phyloP scores from a whole-genome alignment of 192 early-diverging fungal genomes.

The Coemansia javaensis region DNA sequence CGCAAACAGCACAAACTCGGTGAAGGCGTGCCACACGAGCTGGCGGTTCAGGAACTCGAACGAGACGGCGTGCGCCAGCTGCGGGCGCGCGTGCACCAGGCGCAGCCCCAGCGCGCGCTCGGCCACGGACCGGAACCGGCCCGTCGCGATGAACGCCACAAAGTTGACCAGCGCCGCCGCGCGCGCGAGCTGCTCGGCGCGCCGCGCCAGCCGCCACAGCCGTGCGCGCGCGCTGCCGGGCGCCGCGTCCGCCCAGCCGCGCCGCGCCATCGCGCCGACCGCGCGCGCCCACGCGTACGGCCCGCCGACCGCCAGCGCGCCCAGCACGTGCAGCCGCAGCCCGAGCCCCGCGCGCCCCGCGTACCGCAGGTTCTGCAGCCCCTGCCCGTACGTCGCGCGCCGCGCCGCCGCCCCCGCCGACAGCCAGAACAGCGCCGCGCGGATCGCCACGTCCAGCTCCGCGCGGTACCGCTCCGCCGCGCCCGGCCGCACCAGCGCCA shows the following conservation, averaged over 20 bases:
- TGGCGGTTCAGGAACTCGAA: conserved; percentile 94
- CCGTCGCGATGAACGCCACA: conserved; percentile 74
- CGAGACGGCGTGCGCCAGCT: conserved; percentile 70
- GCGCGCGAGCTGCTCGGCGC: conserved; percentile 58
- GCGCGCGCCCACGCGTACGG: conserved; percentile 64
- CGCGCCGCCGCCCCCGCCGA: conserved; percentile 60
- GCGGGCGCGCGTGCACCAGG: conserved; percentile 73
- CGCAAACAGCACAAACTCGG: conserved; percentile 84
- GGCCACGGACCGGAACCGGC: conserved; percentile 73
- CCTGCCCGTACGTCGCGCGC: conserved; percentile 75
- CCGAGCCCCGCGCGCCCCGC: conserved; percentile 52
- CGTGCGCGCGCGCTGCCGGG: conserved; percentile 51
- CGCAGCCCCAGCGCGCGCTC: conserved; percentile 80
- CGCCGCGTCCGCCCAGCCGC: conserved; percentile 70
- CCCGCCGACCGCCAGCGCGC: conserved; percentile 64
- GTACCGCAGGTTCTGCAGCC: conserved; percentile 81
- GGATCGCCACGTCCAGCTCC: conserved; percentile 65
- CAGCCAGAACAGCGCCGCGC: conserved; percentile 67
- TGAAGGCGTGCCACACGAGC: conserved; percentile 90
- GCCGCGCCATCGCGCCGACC: conserved; percentile 56
- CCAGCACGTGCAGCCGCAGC: conserved; percentile 27
- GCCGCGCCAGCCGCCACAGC: conserved; percentile 56
- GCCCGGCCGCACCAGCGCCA: conserved; percentile 52
- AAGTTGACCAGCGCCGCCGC: conserved; percentile 73
- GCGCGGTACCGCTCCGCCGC: conserved; percentile 64